Evolutionary conservation across 768 basidiomycete species (phyloP), one percentile per base, ranked within the genome.

Genomic region (Tylopilus rubrobrunneus): DNA sequence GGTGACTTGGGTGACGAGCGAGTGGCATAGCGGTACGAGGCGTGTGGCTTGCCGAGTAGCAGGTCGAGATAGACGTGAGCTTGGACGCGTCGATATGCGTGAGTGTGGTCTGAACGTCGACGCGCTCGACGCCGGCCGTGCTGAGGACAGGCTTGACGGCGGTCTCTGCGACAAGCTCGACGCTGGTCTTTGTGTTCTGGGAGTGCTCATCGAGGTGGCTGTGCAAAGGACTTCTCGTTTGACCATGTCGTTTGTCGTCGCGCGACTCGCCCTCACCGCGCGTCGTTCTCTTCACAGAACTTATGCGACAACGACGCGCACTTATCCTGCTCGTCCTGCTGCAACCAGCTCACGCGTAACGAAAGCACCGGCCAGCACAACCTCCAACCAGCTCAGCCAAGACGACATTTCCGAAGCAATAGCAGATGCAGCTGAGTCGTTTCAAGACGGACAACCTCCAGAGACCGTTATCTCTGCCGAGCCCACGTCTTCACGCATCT

Each of bases 1-100:
- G 5, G 78, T 80, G 8, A 86, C 58, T 40, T 85, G 82, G 5
- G 71, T 70, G 50, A 79, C 82, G 19, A 91, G 72, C 0, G 73
- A 65, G 52, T 85, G 82, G 51, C 77, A 79, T 39, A 79, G 64
- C 1, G 84, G 80, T 2, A 79, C 58, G 10, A 89, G 67, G 19
- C 82, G 78, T 7, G 82, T 75, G 5, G 72, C 59, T 43, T 78
- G 77, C 42, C 74, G 69, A 15, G 81, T 80, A 2, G 80, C 71
- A 39, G 81, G 78, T 28, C 82, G 77, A 29, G 83, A 81, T 3
- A 74, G 67, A 65, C 53, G 80, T 61, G 74, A 80, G 59, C 66
- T 64, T 29, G 74, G 74, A 27, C 76, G 67, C 14, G 64, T 64
- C 59, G 61, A 74, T 51, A 58, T 67, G 56, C 61, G 74, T 50